phyloP scores from a whole-genome alignment of 2,329 filamentous ascomycete species.

The Pseudogymnoascus sp. region DNA sequence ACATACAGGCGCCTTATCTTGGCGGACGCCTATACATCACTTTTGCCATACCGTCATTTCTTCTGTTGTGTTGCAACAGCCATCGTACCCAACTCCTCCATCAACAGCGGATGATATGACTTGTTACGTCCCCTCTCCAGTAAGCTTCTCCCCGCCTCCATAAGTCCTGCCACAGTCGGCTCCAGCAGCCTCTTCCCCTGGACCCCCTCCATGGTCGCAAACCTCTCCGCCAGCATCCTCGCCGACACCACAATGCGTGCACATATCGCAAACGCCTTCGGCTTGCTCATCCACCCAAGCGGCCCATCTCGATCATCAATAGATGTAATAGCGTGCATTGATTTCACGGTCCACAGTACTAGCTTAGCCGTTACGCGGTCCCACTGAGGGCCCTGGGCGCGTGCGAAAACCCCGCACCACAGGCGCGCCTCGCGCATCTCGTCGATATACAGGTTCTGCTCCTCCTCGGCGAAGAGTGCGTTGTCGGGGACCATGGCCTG shows the following conservation, averaged over 20 bases:
- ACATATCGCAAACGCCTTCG: slow-evolving; percentile 58
- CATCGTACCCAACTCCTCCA: background rate
- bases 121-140: background rate
- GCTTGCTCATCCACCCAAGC: slow-evolving; percentile 64
- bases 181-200: background rate
- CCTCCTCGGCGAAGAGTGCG: slow-evolving; percentile 76
- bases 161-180: background rate
- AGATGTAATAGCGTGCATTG: slow-evolving; percentile 18
- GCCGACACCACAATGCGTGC: slow-evolving; percentile 35
- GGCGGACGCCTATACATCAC: background rate
- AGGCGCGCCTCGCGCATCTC: slow-evolving; percentile 62
- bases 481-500: slow-evolving; percentile 49
- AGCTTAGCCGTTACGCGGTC: slow-evolving; percentile 7
- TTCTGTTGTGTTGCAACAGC: background rate
- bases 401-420: slow-evolving; percentile 43
- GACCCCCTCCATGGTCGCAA: background rate
- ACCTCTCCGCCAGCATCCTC: slow-evolving; percentile 12
- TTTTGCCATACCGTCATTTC: background rate
- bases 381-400: slow-evolving; percentile 14
- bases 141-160: background rate
- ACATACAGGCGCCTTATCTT: background rate
- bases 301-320: slow-evolving; percentile 48
- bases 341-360: background rate
- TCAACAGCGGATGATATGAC: background rate
- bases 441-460: slow-evolving; percentile 91